phyloP scores from a whole-genome alignment of 352 stramenopile species.

The Thalassiosira pacifica region DNA sequence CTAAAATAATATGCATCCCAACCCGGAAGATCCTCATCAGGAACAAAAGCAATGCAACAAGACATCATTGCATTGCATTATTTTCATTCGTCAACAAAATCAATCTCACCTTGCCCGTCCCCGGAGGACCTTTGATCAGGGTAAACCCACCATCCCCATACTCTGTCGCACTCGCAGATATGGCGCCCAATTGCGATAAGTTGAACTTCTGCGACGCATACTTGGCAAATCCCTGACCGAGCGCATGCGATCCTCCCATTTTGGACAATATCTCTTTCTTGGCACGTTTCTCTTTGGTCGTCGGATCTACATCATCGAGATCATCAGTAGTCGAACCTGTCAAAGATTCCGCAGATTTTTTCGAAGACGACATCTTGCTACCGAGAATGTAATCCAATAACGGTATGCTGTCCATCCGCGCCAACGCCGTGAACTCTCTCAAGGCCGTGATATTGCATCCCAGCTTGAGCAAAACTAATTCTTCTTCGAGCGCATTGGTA shows the following conservation, averaged over 20 bases:
- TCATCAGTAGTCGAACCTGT: conserved; percentile 1
- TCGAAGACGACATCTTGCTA: conserved; percentile 50
- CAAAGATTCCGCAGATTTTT: neutral
- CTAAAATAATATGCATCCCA: too few species aligned
- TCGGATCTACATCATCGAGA: neutral
- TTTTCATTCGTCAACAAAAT: too few species aligned
- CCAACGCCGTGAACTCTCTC: conserved; percentile 83
- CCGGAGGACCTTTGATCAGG: conserved; percentile 87
- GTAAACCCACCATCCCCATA: conserved; percentile 86
- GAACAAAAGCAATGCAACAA: too few species aligned
- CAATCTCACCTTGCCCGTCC: conserved; percentile 53
- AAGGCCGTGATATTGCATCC: conserved; percentile 79
- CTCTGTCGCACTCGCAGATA: conserved; percentile 72
- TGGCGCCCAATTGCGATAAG: conserved; percentile 78
- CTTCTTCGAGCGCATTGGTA: too few species aligned
- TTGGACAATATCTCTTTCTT: conserved; percentile 67
- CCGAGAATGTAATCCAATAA: conserved; percentile 78
- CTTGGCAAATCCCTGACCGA: conserved; percentile 82
- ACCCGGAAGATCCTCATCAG: too few species aligned
- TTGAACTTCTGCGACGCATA: conserved; percentile 85
- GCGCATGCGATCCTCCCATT: conserved; percentile 74
- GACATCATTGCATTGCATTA: too few species aligned
- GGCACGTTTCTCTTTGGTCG: conserved; percentile 31
- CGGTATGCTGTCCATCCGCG: conserved; percentile 71
- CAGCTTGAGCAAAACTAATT: conserved; percentile 75